phyloP scores from a whole-genome alignment of 257 asterid species.

The Verbascum thapsus region DNA sequence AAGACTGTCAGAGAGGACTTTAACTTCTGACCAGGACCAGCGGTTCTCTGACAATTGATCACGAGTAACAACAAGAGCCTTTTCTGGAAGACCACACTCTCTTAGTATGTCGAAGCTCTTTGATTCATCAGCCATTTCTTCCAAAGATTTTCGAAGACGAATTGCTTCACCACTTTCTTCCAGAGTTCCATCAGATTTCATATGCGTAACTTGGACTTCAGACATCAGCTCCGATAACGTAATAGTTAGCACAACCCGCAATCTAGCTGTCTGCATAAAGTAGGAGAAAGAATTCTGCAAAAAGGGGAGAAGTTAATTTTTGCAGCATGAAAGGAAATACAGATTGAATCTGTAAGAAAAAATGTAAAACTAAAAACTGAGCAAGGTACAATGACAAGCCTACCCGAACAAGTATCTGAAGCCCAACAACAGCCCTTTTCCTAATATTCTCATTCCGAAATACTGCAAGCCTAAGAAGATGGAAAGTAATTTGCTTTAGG shows the following conservation, averaged over 20 bases:
- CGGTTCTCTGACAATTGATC: slow-evolving; percentile 55
- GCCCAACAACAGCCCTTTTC: slow-evolving; percentile 88
- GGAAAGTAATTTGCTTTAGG: slow-evolving; percentile 92
- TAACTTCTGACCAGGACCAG: slow-evolving; percentile 89
- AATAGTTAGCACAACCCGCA: slow-evolving; percentile 91
- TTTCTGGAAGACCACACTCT: slow-evolving; percentile 83
- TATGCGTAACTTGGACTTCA: slow-evolving; percentile 96
- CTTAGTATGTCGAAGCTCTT: slow-evolving; percentile 53
- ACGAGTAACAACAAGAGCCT: slow-evolving; percentile 49
- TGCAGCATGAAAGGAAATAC: slow-evolving; percentile 26
- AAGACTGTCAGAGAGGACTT: slow-evolving; percentile 76
- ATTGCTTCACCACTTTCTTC: slow-evolving; percentile 96
- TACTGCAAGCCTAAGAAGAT: slow-evolving; percentile 96
- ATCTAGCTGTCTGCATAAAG: slow-evolving; percentile 78
- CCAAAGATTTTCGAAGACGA: slow-evolving; percentile 85
- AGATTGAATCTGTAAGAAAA: slow-evolving; percentile 8
- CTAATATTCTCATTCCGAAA: slow-evolving; percentile 85
- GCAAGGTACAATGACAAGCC: slow-evolving; percentile 26
- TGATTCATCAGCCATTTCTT: slow-evolving; percentile 84
- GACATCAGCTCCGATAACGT: slow-evolving; percentile 98
- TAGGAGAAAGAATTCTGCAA: slow-evolving; percentile 87
- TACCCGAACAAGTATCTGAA: slow-evolving; percentile 96
- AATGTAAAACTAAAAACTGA: slow-evolving; percentile 15
- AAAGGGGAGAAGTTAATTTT: slow-evolving; percentile 26
- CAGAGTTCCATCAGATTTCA: slow-evolving; percentile 88